A percentile compares a stretch with the other conserved stretches of the same genome.
Evolutionary conservation across 768 basidiomycete species (phyloP).

Genomic region (Leucogyrophana mollusca): DNA sequence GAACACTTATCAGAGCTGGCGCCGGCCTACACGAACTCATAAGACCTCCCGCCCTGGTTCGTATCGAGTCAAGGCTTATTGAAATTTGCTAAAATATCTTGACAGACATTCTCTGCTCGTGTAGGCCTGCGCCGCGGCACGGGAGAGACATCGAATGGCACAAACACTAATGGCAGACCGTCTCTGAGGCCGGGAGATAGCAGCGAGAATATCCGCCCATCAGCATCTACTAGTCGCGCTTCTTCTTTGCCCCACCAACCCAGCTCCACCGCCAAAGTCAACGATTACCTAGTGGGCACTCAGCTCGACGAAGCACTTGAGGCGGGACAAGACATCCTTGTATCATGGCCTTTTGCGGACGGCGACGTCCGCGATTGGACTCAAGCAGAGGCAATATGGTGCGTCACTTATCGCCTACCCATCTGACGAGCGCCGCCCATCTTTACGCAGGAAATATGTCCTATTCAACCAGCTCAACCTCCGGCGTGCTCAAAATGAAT

Average conservation of each 20-base stretch:
- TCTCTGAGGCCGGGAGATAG: constrained; percentile 13
- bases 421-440: constrained; percentile 5
- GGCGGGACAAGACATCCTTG: constrained; percentile 65
- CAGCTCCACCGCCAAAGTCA: constrained; percentile 49
- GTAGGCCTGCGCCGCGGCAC: constrained; percentile 62
- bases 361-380: constrained; percentile 74
- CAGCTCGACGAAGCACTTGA: constrained; percentile 80
- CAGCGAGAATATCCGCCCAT: constrained; percentile 27
- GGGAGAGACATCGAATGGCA: constrained; percentile 35
- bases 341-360: constrained; percentile 83
- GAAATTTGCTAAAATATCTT: constrained; percentile 2
- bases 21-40: constrained; percentile 81
- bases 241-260: constrained; percentile 46
- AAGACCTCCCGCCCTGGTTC: constrained; percentile 69
- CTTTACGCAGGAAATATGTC: constrained; percentile 69
- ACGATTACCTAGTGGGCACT: constrained; percentile 80
- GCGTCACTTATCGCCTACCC: constrained; percentile 24
- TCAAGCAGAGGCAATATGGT: constrained; percentile 91
- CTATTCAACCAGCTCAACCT: constrained; percentile 74
- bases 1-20: constrained; percentile 70
- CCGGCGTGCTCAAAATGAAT: constrained; percentile 84
- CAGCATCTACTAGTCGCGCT: constrained; percentile 46
- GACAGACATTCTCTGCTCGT: constrained; percentile 75
- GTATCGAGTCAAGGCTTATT: constrained; percentile 26
- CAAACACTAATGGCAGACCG: constrained; percentile 21